Percentiles rank a stretch among this genome's conserved stretches.
Evolutionary conservation across 1,284 basidiomycete genomes (phyloP).

Genomic region (Pisolithus thermaeus): DNA sequence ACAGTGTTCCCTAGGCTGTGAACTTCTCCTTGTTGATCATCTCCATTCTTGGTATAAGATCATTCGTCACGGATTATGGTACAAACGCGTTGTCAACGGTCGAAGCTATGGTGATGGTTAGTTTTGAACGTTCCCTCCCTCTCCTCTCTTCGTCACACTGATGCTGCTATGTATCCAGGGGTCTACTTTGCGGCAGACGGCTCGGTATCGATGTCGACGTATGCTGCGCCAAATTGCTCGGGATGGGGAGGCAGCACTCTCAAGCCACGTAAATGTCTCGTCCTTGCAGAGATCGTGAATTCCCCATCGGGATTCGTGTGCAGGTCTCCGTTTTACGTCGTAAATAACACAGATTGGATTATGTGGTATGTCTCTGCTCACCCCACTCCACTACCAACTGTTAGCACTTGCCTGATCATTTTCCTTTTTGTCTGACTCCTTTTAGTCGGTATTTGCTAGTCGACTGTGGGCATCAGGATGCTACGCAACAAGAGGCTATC

Average conservation of each 20-base stretch:
- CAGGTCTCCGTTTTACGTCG: neutral
- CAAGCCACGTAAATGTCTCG: conserved; percentile 41
- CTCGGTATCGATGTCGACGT: conserved; percentile 37
- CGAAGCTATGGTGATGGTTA: conserved; percentile 54
- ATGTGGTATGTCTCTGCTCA: too few species aligned
- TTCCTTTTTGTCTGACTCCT: neutral
- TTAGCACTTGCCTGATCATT: too few species aligned
- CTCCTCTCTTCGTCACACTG: neutral
- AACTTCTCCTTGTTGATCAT: conserved; percentile 1
- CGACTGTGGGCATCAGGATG: conserved; percentile 20
- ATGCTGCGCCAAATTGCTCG: conserved; percentile 30
- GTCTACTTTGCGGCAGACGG: conserved; percentile 61
- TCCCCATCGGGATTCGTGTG: conserved; percentile 40
- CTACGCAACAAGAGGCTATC: conserved; percentile 4
- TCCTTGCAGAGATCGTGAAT: conserved; percentile 59
- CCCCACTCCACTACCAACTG: neutral
- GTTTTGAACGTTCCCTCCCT: conserved; percentile 1
- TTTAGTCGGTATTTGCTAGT: conserved; percentile 58
- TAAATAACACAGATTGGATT: too few species aligned
- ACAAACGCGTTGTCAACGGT: conserved; percentile 44
- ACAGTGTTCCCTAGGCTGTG: neutral
- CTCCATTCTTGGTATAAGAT: conserved; percentile 34
- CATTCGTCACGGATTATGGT: conserved; percentile 61
- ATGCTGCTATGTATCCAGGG: conserved; percentile 30
- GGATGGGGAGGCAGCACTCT: conserved; percentile 46